These are phyloP conservation scores for Solanum raphanifolium DNA, from an alignment of 257 asterid species.

Conservation along the genomic window DNA sequence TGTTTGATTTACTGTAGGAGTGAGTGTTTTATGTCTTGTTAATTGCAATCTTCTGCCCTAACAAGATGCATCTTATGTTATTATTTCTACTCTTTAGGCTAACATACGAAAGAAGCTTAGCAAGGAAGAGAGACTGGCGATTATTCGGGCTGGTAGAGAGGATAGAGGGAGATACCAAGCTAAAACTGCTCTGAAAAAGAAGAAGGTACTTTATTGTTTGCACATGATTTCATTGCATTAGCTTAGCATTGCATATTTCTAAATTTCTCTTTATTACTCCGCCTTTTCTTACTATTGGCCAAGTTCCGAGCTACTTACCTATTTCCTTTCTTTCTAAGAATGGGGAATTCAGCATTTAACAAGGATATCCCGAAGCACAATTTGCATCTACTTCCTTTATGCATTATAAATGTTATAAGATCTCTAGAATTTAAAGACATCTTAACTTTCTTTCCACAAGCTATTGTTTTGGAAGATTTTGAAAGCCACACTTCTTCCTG, in stretches of 20 bases:
- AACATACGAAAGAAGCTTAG: conserved; percentile 59
- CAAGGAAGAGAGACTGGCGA: conserved; percentile 57
- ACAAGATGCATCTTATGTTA: conserved; percentile 4
- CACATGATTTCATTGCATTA: neutral
- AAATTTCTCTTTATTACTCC: neutral
- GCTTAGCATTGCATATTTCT: neutral
- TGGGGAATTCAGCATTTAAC: neutral
- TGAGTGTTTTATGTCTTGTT: neutral
- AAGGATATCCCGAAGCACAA: neutral
- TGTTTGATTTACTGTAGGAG: neutral
- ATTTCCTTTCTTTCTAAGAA: neutral
- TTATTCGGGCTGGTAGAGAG: conserved; percentile 65
- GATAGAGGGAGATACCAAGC: conserved; percentile 66
- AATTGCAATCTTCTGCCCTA: neutral
- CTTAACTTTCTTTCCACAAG: neutral
- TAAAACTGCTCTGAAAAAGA: conserved; percentile 51
- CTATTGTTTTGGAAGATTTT: neutral
- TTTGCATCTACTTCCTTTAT: neutral
- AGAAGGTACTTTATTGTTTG: conserved; percentile 37
- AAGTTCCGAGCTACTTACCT: neutral
- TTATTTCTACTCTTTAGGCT: conserved; percentile 40
- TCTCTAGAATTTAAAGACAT: neutral
- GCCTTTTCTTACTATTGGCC: neutral
- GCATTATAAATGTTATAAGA: neutral
- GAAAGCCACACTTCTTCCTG: neutral